Base-by-base conservation (phyloP, 2,329 filamentous ascomycete species). In the Alternaria infectoria region DNA sequence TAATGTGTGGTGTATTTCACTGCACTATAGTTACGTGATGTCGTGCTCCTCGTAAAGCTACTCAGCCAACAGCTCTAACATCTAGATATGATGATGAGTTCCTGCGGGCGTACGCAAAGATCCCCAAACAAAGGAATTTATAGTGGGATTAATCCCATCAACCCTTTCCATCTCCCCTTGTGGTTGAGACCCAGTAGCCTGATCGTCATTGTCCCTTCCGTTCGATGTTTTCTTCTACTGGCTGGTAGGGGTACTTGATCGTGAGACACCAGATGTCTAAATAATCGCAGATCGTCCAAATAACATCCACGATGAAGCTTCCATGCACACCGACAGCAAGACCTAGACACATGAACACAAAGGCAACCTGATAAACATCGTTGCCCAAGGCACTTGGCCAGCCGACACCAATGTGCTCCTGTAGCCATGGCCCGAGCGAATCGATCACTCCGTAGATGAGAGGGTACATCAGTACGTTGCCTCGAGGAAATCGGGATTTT, bases 231-330 rank as follows among this genome's bases (percentile, higher is more conserved):
- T 74, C 76, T 60, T 79, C 71, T 47, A 75, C 79, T 59, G 84
- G 83, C 36, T 83, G 77, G 64, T 85, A 85, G 1, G 88, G 88
- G 74, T 98, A 90, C 87, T 99, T 99, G 83, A 99, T 99, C 2
- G 92, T 97, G 78, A 99, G 84, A 78, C 96, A 99, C 93, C 93
- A 98, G 70, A 99, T 99, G 78, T 99, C 96, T 65, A 98, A 86
- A 79, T 97, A 97, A 79, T 99, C 96, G 82, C 96, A 99, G 72
- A 99, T 98, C 28, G 93, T 96, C 63, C 96, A 93, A 70, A 99
- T 97, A 60, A 98, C 94, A 78, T 98, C 96, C 30, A 97, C 92
- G 60, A 98, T 93, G 79, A 99, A 99, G 80, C 93, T 97, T 64
- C 93, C 94, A 82, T 99, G 97, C n/a, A 98, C 89, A 32, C 96